Base-by-base conservation (phyloP, 129 eudicot species). In the Escallonia herrerae region DNA sequence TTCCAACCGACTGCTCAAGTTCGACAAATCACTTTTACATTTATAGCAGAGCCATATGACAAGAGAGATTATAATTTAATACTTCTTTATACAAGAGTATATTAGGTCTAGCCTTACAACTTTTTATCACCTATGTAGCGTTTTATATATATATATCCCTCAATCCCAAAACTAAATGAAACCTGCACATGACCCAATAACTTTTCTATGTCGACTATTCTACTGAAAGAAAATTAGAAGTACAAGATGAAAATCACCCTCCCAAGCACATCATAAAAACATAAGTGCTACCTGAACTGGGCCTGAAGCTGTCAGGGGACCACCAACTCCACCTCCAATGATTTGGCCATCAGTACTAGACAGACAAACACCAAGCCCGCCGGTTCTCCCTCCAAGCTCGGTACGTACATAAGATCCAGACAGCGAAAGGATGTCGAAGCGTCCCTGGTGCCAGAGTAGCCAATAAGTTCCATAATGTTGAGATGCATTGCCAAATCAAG, bases 361-460 rank as follows among this genome's bases (percentile, higher is more conserved):
- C n/a, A 89, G 75, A 71, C 94, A 89, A 8, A 83, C 85, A 71
- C 87, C 82, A 45, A 89, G 79, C 50, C 96, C 94, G 56, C 96
- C 96, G 15, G 83, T 74, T 68, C 81, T 74, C 47, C 83, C 90
- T 42, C 96, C 96, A 73, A 75, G 72, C 54, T 85, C 90, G 62
- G 81, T 70, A 12, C 77, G 90, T 13, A 89, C 68, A 59, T 75
- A 89, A 50, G 96, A 89, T 58, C 96, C 96, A 58, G 73, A 75
- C 15, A 89, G 83, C 4, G 93, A 80, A 54, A 89, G 78, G 70
- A 89, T 85, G 74, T 89, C 93, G 50, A 89, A 85, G 48, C 80
- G 87, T 5, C 96, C 96, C 96, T 89, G 80, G 68, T 62, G 67
- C 40, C 15, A 72, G 7, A 77, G 43, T 60, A 64, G 56, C n/a